Percentiles rank a stretch among this genome's conserved stretches.
These are phyloP conservation scores for Xylaria multiplex DNA, from an alignment of 2,329 filamentous ascomycete genomes.

Conservation along the genomic window DNA sequence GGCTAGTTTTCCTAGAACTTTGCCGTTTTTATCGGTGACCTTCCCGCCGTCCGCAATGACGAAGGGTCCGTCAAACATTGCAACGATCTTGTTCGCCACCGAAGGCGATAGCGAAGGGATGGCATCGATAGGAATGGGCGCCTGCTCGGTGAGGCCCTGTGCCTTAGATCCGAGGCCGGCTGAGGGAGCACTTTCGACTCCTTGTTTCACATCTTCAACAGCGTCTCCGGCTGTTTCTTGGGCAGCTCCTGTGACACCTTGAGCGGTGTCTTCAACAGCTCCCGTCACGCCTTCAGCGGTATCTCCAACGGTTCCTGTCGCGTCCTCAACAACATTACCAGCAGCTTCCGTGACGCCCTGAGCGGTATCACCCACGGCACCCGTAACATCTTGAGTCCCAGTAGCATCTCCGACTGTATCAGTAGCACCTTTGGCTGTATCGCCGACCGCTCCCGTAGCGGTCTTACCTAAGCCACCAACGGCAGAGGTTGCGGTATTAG, in stretches of 20 bases:
- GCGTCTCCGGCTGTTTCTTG: constrained; percentile 38
- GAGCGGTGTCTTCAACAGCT: constrained; percentile 36
- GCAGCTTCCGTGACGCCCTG: constrained; percentile 37
- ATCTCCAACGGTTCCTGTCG: constrained; percentile 38
- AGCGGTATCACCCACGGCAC: constrained; percentile 40
- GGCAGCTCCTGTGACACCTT: constrained; percentile 34
- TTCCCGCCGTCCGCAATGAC: constrained; percentile 64
- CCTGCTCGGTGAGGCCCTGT: constrained; percentile 38
- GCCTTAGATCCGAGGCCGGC: constrained; percentile 37
- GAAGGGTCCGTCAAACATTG: constrained; percentile 60
- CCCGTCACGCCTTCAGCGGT: constrained; percentile 40
- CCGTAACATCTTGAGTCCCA: constrained; percentile 40
- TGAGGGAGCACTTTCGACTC: constrained; percentile 36
- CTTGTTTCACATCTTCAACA: constrained; percentile 35
- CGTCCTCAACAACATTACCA: constrained; percentile 37
- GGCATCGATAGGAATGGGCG: constrained; percentile 46
- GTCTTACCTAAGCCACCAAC: constrained; percentile 32
- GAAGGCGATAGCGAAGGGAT: constrained; percentile 57
- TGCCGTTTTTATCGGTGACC: constrained; percentile 66
- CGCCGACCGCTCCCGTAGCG: constrained; percentile 39
- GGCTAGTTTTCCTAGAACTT: constrained; percentile 61
- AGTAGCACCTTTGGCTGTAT: constrained; percentile 40
- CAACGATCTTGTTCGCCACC: constrained; percentile 54
- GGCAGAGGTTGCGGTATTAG: constrained; percentile 39
- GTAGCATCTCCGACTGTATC: constrained; percentile 42